These are phyloP conservation scores for Pseudogymnoascus sp. DNA, from an alignment of 2,329 filamentous ascomycete species.

Conservation along the genomic window DNA sequence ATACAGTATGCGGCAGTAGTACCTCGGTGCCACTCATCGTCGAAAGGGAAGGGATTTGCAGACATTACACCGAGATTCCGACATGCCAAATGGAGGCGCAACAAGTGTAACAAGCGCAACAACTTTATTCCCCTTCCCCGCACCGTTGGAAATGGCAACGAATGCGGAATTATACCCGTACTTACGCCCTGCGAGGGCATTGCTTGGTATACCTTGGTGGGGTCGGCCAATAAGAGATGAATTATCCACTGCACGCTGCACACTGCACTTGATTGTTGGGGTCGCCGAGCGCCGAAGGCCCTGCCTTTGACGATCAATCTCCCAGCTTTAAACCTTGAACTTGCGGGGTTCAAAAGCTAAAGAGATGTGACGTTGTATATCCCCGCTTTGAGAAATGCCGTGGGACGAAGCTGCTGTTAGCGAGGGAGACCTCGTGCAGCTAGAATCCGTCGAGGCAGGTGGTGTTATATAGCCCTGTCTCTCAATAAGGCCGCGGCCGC, in stretches of 20 bases:
- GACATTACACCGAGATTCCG: not conserved
- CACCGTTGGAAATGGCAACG: not conserved
- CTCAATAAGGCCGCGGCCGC: not conserved
- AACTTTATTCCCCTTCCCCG: not conserved
- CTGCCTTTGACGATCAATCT: not conserved
- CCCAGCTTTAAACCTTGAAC: slow-evolving; percentile 5
- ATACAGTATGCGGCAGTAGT: not conserved
- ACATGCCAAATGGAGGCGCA: not conserved
- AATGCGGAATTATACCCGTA: slow-evolving; percentile 8
- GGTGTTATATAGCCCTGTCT: slow-evolving; percentile 2
- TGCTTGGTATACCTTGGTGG: slow-evolving; percentile 2
- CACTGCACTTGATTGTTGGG: not conserved
- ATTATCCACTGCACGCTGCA: not conserved
- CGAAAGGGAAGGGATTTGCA: not conserved
- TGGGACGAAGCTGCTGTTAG: not conserved
- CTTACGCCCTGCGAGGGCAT: not conserved
- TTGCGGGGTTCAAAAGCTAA: slow-evolving; percentile 2
- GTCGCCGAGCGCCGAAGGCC: not conserved
- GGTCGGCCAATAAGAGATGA: not conserved
- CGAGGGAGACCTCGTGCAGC: not conserved
- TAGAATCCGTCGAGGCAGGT: not conserved
- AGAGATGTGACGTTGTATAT: slow-evolving; percentile 7
- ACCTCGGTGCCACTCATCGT: not conserved
- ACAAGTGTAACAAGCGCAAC: not conserved
- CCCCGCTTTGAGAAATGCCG: not conserved